phyloP scores from a whole-genome alignment of 2,329 filamentous ascomycete species.

The Arthrobotrys entomopaga region DNA sequence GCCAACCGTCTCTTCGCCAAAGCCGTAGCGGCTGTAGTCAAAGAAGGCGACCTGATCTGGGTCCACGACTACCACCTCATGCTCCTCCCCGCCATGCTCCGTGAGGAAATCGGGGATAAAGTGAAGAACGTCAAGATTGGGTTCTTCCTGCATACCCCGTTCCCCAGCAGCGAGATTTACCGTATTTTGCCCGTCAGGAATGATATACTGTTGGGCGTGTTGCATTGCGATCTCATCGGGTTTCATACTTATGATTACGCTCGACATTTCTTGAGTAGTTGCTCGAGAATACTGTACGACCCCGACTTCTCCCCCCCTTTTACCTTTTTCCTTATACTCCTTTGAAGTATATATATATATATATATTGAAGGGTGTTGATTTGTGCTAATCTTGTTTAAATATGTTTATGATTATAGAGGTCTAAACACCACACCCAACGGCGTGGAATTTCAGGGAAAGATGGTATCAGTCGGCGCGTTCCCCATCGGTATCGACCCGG shows the following conservation, averaged over 20 bases:
- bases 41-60: constrained; percentile 96
- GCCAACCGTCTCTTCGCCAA: constrained; percentile 93
- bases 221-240: constrained; percentile 93
- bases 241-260: constrained; percentile 99
- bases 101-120: constrained; percentile 77
- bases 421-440: constrained; percentile 82
- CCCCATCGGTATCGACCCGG: constrained; percentile 96
- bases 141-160: constrained; percentile 97
- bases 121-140: constrained; percentile 96
- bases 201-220: constrained; percentile 83
- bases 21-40: constrained; percentile 83
- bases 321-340: constrained; percentile 49
- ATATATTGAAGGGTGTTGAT: background rate
- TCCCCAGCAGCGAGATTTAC: constrained; percentile 96
- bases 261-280: constrained; percentile 95
- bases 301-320: too few species aligned
- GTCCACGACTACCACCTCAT: constrained; percentile 99
- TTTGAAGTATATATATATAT: too few species aligned
- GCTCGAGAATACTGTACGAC: constrained; percentile 84
- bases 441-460: constrained; percentile 88
- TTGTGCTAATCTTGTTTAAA: constrained; percentile 14
- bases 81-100: constrained; percentile 94
- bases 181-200: constrained; percentile 92
- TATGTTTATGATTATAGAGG: constrained; percentile 60
- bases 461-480: constrained; percentile 91